phyloP scores from a whole-genome alignment of 805 yeast species.

The Ogataea siamensis region DNA sequence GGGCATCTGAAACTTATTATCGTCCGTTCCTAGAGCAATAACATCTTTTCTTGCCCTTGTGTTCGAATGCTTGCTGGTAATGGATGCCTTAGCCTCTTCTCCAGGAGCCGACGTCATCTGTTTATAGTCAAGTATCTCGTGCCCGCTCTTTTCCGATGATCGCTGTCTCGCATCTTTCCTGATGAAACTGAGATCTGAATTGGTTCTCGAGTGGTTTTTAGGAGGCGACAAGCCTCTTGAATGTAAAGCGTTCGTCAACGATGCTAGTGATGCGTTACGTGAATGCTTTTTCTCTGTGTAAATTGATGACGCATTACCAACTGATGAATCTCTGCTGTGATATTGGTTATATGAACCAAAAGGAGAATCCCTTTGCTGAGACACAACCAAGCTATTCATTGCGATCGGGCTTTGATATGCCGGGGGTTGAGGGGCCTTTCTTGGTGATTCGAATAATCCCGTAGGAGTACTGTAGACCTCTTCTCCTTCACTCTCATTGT shows the following conservation, averaged over 20 bases:
- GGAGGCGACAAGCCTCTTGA: conserved; percentile 23
- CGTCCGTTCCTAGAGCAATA: too few relatives aligned
- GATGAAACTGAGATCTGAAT: conserved; percentile 41
- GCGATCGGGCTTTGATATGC: conserved; percentile 28
- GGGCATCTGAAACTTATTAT: too few relatives aligned
- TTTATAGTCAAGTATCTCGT: too few relatives aligned
- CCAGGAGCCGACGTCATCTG: too few relatives aligned
- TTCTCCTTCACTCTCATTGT: conserved; percentile 13
- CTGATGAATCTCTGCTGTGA: conserved; percentile 32
- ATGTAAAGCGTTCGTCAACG: conserved; percentile 23
- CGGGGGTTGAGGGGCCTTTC: conserved; percentile 74
- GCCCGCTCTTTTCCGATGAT: not conserved
- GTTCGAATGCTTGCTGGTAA: too few relatives aligned
- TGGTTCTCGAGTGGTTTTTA: conserved; percentile 41
- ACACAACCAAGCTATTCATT: conserved; percentile 23
- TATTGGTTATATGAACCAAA: not conserved
- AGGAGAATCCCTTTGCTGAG: conserved; percentile 16
- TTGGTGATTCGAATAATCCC: conserved; percentile 56
- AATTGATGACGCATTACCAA: conserved; percentile 36
- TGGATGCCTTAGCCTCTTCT: too few relatives aligned
- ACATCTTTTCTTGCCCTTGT: too few relatives aligned
- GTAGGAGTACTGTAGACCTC: conserved; percentile 18
- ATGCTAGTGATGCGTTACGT: conserved; percentile 36
- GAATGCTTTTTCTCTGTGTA: conserved; percentile 41
- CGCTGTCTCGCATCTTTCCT: conserved; percentile 17